Evolutionary conservation across 495 filamentous ascomycete species (phyloP).

Genomic region (Aspergillus baeticus): DNA sequence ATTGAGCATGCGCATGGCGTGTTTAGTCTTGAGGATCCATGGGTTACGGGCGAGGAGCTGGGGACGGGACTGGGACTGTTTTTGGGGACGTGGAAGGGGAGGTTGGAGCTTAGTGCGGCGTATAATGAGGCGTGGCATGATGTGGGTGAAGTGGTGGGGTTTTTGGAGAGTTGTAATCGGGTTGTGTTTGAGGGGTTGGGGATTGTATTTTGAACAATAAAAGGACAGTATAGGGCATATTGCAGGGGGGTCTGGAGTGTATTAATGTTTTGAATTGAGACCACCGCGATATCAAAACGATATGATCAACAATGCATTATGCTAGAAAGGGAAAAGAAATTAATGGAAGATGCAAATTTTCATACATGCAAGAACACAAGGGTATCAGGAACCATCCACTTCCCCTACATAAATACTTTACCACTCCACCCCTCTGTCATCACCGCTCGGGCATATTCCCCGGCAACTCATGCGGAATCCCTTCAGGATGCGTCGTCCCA

Average conservation of each 20-base stretch:
- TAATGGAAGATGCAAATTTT: no score
- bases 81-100: constrained; percentile 33
- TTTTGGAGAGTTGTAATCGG: constrained; percentile 22
- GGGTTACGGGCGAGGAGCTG: constrained; percentile 37
- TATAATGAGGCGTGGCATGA: constrained; percentile 42
- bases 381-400: no score
- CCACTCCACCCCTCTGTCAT: no score
- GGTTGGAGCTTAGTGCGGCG: constrained; percentile 31
- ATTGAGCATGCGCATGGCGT: constrained; percentile 22
- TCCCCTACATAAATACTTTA: no score
- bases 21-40: background rate
- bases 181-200: constrained; percentile 7
- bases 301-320: no score
- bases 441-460: background rate
- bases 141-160: constrained; percentile 24
- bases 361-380: no score
- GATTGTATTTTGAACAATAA: no score
- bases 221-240: no score
- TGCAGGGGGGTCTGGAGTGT: no score
- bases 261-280: no score
- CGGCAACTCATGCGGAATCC: background rate
- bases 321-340: no score
- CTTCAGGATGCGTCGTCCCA: background rate
- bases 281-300: no score
- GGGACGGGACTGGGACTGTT: constrained; percentile 38